Conservation (phyloP, 2,329 filamentous ascomycete genomes). For the Fusarium stilboides region DNA sequence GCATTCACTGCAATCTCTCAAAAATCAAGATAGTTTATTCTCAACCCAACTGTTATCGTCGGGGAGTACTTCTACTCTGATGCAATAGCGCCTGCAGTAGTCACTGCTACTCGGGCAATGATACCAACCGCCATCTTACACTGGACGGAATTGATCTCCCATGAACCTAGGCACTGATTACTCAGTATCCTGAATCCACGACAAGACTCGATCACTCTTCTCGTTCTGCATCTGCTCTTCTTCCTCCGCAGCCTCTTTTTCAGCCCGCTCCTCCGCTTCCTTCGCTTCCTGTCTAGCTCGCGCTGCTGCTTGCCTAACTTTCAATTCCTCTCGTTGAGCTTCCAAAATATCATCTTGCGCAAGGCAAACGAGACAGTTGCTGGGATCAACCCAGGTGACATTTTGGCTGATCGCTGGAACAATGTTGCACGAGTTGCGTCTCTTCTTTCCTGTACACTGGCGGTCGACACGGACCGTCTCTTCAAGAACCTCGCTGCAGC, state of each 20-base stretch:
- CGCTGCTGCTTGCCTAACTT: background rate
- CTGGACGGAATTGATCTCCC: too few species aligned
- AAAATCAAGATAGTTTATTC: too few species aligned
- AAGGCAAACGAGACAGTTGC: background rate
- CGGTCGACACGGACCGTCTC: background rate
- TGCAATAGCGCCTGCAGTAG: background rate
- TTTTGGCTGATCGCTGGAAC: background rate
- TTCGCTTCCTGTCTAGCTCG: background rate
- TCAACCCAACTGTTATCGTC: too few species aligned
- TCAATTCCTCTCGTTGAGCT: background rate
- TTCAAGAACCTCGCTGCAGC: background rate
- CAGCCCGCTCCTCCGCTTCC: background rate
- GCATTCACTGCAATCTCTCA: too few species aligned
- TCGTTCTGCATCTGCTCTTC: background rate
- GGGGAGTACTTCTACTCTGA: background rate
- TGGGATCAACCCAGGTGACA: background rate
- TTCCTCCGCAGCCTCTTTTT: background rate
- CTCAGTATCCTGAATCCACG: background rate
- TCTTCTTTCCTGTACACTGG: background rate
- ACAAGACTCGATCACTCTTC: background rate
- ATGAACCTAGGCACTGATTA: background rate
- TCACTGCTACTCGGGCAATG: background rate
- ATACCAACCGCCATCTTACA: background rate
- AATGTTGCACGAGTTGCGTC: background rate
- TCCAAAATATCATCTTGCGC: background rate